Evolutionary conservation across 2,329 filamentous ascomycete species (phyloP).

Genomic region (Monosporascus ibericus): DNA sequence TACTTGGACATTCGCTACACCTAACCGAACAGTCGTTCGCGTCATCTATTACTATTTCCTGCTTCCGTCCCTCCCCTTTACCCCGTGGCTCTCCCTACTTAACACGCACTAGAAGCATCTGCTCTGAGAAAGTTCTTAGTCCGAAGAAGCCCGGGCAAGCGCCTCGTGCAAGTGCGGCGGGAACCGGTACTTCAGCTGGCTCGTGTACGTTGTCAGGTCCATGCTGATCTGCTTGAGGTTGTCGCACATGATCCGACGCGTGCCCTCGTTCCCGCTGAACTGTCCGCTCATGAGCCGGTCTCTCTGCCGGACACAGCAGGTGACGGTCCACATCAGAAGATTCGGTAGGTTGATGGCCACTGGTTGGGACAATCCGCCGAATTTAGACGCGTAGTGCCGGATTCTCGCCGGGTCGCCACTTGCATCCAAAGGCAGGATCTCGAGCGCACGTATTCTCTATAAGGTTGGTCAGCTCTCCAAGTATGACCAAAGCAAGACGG

Average conservation of each 20-base stretch:
- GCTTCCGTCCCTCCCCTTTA: not conserved
- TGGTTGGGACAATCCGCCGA: conserved; percentile 69
- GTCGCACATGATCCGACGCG: conserved; percentile 57
- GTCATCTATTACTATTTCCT: not conserved
- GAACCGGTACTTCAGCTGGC: conserved; percentile 85
- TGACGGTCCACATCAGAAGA: conserved; percentile 88
- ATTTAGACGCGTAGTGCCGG: conserved; percentile 72
- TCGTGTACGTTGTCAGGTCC: conserved; percentile 90
- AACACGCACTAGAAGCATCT: not conserved
- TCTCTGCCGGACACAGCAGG: conserved; percentile 74
- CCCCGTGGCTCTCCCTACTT: not conserved
- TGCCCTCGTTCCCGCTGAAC: conserved; percentile 68
- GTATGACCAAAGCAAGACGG: not conserved
- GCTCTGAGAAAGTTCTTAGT: conserved; percentile 31
- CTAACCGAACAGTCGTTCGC: not conserved
- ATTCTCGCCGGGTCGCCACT: conserved; percentile 71
- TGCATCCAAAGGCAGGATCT: conserved; percentile 74
- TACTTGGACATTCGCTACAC: no score
- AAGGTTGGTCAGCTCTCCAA: conserved; percentile 4
- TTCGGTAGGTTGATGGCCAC: conserved; percentile 87
- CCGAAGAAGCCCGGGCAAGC: conserved; percentile 72
- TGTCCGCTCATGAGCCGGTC: conserved; percentile 62
- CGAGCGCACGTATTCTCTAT: conserved; percentile 66
- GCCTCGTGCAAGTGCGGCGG: conserved; percentile 84
- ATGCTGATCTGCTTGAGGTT: conserved; percentile 74